Evolutionary conservation across 257 asterid species (phyloP).

Genomic region (Nicotiana otophora): DNA sequence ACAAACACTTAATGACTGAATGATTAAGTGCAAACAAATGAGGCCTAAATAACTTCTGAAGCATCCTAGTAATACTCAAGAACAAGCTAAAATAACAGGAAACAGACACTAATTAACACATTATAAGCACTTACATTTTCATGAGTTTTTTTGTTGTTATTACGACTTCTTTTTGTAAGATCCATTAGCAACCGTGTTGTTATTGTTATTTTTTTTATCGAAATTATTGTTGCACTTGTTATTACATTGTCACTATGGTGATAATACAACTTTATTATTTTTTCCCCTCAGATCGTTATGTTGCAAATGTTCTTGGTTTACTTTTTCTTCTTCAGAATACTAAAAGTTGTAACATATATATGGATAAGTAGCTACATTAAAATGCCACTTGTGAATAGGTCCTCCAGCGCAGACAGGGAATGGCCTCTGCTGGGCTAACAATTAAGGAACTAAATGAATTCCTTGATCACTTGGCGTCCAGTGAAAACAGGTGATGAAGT

Average conservation of each 20-base stretch:
- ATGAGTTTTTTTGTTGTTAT: no score
- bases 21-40: no score
- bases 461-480: constrained; percentile 80
- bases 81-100: no score
- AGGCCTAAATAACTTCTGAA: no score
- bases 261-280: not conserved
- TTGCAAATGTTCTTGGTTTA: not conserved
- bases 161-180: no score
- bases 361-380: not conserved
- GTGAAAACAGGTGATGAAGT: constrained; percentile 59
- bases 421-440: constrained; percentile 72
- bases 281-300: not conserved
- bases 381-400: constrained; percentile 39
- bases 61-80: no score
- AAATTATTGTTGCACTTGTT: no score
- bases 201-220: no score
- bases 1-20: no score
- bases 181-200: no score
- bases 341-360: not conserved
- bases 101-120: no score
- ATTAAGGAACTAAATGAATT: constrained; percentile 64
- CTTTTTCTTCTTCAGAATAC: not conserved
- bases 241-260: not conserved
- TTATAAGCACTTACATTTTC: no score
- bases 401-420: constrained; percentile 74